phyloP scores from a whole-genome alignment of 2,329 filamentous ascomycete species.

The Fusarium ramigenum region DNA sequence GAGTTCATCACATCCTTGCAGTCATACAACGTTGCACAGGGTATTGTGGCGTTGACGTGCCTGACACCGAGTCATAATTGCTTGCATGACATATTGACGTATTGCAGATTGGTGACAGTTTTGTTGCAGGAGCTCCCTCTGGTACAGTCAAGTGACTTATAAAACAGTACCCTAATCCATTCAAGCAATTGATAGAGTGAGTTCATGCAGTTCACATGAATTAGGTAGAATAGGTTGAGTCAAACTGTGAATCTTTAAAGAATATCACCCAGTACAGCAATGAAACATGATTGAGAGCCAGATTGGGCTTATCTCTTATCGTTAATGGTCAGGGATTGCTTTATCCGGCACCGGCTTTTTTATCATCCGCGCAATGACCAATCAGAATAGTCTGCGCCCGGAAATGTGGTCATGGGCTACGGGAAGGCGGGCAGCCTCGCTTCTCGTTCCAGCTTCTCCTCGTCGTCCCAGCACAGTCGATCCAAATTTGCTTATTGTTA shows the following conservation, averaged over 20 bases:
- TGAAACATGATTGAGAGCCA: not conserved
- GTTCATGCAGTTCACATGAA: not conserved
- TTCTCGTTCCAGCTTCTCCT: constrained; percentile 43
- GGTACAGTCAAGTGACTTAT: not conserved
- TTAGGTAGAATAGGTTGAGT: not conserved
- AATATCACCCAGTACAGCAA: not conserved
- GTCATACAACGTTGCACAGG: not conserved
- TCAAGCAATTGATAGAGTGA: not conserved
- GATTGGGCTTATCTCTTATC: constrained; percentile 9
- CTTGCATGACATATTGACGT: not conserved
- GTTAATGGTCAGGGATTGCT: not conserved
- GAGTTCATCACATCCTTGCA: not conserved
- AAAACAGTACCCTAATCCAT: too few species aligned
- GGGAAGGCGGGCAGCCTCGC: constrained; percentile 46
- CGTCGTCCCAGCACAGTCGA: constrained; percentile 36
- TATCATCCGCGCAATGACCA: constrained; percentile 25
- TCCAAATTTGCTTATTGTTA: constrained; percentile 36
- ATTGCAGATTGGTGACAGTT: not conserved
- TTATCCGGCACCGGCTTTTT: constrained; percentile 38
- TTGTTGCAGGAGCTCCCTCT: not conserved
- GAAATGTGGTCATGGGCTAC: constrained; percentile 46
- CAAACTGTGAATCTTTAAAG: not conserved
- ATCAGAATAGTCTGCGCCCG: constrained; percentile 33
- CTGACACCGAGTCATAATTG: not conserved
- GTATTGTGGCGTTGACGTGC: not conserved